Conservation (phyloP, 768 basidiomycete species). For the Boletus bicolor region DNA sequence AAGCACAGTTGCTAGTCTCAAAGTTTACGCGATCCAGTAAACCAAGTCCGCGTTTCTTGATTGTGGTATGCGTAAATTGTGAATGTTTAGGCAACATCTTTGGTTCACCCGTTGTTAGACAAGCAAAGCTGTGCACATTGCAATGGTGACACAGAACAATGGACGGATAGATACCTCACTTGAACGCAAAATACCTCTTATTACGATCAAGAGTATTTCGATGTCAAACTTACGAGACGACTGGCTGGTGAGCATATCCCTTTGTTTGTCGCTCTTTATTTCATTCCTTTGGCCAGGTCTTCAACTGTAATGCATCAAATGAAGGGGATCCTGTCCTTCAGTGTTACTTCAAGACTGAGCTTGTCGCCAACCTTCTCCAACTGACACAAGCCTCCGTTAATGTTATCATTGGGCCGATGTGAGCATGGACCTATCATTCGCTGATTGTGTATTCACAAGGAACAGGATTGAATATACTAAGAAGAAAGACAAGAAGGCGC, state of each 20-base stretch:
- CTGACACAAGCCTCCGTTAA: conserved; percentile 74
- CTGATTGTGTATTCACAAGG: conserved; percentile 12
- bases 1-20: conserved; percentile 78
- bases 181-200: conserved; percentile 87
- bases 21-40: conserved; percentile 86
- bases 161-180: conserved; percentile 55
- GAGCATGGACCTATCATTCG: conserved; percentile 30
- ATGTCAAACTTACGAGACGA: conserved; percentile 92
- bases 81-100: not conserved
- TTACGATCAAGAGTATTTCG: conserved; percentile 81
- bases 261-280: not conserved
- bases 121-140: conserved; percentile 79
- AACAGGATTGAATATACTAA: conserved; percentile 82
- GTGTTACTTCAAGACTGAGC: conserved; percentile 94
- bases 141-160: conserved; percentile 58
- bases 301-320: conserved; percentile 78
- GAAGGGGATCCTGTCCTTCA: conserved; percentile 94
- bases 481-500: conserved; percentile 93
- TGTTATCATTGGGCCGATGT: conserved; percentile 76
- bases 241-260: conserved; percentile 68
- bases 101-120: conserved; percentile 17
- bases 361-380: conserved; percentile 76
- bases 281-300: conserved; percentile 45
- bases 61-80: conserved; percentile 56
- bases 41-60: conserved; percentile 83